These are phyloP conservation scores for Venturiaceae sp. DNA, from an alignment of 2,329 filamentous ascomycete genomes.

Conservation along the genomic window DNA sequence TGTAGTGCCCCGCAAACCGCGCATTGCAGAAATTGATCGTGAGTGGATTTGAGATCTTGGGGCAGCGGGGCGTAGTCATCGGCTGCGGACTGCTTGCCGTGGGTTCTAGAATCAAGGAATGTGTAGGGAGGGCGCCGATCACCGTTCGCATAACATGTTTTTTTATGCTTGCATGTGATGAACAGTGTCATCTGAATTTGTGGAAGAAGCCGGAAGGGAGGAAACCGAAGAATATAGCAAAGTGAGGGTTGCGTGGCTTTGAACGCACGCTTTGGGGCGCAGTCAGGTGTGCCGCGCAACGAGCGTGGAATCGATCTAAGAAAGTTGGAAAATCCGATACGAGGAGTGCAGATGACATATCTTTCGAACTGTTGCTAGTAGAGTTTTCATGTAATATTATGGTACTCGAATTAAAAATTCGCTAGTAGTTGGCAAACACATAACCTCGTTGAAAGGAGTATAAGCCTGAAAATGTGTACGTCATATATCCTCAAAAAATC, in stretches of 20 bases:
- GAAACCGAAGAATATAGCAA: no score
- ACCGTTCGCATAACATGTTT: no score
- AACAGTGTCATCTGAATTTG: neutral
- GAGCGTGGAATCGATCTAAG: neutral
- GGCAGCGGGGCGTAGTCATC: no score
- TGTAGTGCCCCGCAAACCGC: no score
- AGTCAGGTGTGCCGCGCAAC: neutral
- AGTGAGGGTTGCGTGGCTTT: neutral
- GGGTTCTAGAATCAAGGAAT: no score
- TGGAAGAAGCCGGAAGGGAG: neutral
- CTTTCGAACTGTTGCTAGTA: neutral
- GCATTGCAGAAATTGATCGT: no score
- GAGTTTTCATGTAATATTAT: neutral
- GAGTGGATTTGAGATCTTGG: no score
- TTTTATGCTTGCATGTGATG: no score
- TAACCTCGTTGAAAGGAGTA: neutral
- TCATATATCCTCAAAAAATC: neutral
- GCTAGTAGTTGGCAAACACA: no score
- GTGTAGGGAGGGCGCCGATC: no score
- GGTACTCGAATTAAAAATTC: neutral
- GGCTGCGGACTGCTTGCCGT: no score
- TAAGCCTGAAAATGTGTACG: neutral
- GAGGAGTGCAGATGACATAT: neutral
- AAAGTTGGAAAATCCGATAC: no score
- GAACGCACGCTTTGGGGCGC: neutral